phyloP scores from a whole-genome alignment of 768 basidiomycete genomes.

The Cystobasidium tubakii region DNA sequence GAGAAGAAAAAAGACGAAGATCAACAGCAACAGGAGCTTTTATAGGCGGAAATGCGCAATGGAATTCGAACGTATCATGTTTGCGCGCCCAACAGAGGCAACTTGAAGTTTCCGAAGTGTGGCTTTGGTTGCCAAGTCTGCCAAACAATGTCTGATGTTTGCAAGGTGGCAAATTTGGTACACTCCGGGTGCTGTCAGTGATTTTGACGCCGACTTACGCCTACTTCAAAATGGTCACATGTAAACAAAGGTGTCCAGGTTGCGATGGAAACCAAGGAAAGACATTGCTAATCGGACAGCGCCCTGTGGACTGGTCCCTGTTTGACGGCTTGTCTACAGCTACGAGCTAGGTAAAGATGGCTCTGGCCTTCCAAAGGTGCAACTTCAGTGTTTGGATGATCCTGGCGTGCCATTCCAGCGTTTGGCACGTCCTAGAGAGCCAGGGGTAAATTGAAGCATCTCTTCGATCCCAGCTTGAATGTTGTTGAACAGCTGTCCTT shows the following conservation, averaged over 20 bases:
- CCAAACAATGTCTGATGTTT: neutral
- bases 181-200: too few species aligned
- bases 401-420: neutral
- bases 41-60: too few species aligned
- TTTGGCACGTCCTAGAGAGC: neutral
- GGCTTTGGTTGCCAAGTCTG: neutral
- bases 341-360: neutral
- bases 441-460: neutral
- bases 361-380: neutral
- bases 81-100: neutral
- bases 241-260: too few species aligned
- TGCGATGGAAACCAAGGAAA: too few species aligned
- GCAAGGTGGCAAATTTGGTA: too few species aligned
- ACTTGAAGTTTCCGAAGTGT: neutral
- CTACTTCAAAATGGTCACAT: too few species aligned
- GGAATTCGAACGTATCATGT: too few species aligned
- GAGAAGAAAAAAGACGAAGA: neutral
- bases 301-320: too few species aligned
- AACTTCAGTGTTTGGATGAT: neutral
- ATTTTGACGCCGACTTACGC: too few species aligned
- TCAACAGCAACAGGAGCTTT: neutral
- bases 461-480: slow-evolving; percentile 8
- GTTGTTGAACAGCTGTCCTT: neutral
- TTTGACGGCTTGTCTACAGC: too few species aligned
- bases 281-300: too few species aligned